Evolutionary conservation across 345 rosid species (phyloP).

Genomic region (Ailanthus altissimus): DNA sequence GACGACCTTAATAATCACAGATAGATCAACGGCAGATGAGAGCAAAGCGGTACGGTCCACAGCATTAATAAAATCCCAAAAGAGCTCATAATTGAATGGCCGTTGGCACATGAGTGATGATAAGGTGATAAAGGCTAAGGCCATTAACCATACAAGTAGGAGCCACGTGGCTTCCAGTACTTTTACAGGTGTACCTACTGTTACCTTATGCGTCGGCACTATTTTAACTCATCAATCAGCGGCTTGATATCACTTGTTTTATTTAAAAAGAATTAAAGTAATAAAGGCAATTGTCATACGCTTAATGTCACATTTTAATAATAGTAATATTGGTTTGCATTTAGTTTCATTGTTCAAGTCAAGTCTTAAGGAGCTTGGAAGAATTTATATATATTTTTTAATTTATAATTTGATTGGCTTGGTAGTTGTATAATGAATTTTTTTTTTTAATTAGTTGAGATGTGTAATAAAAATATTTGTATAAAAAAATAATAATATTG

Average conservation of each 20-base stretch:
- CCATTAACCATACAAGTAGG: no score
- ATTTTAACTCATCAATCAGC: background rate
- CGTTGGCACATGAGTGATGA: background rate
- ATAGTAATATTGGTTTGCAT: no score
- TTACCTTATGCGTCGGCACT: background rate
- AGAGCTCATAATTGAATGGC: background rate
- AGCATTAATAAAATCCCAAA: background rate
- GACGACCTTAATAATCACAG: no score
- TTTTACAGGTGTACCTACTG: constrained; percentile 18
- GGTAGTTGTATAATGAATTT: no score
- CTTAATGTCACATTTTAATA: background rate
- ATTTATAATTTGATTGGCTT: no score
- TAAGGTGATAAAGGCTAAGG: no score
- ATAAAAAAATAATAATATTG: background rate
- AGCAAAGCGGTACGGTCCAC: background rate
- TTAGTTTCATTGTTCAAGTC: no score
- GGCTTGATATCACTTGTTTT: background rate
- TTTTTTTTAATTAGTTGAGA: no score
- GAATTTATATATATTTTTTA: no score
- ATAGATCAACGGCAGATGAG: background rate
- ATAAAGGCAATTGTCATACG: background rate
- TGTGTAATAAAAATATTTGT: no score
- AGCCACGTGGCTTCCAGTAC: constrained; percentile 13
- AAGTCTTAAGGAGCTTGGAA: no score
- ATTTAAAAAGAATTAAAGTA: no score